Percentiles rank a stretch among this genome's conserved stretches.
Conservation (phyloP, 768 basidiomycete species). For the Lactarius akahatsu region DNA sequence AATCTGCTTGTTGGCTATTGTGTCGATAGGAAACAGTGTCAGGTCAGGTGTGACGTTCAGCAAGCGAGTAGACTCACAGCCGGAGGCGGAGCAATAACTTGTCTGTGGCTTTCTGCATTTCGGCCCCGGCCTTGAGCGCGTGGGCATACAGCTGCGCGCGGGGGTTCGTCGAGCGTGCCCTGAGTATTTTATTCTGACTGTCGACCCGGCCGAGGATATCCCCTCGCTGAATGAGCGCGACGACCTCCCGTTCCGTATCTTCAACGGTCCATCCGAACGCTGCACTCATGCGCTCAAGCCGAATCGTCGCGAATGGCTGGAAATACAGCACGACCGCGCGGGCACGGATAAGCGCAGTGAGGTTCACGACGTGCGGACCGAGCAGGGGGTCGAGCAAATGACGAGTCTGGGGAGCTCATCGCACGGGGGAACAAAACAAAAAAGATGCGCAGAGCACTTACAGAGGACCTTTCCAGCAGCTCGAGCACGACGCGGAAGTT, state of each 20-base stretch:
- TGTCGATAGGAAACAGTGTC: not conserved
- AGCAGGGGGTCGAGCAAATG: slow-evolving; percentile 81
- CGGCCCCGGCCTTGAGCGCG: slow-evolving; percentile 69
- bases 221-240: slow-evolving; percentile 72
- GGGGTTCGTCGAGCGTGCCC: slow-evolving; percentile 76
- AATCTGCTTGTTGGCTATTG: slow-evolving; percentile 74
- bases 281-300: slow-evolving; percentile 75
- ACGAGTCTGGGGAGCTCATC: slow-evolving; percentile 51
- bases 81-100: slow-evolving; percentile 82
- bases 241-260: slow-evolving; percentile 71
- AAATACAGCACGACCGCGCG: slow-evolving; percentile 86
- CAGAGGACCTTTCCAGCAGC: slow-evolving; percentile 70
- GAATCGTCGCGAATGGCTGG: slow-evolving; percentile 83
- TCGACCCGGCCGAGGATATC: slow-evolving; percentile 83
- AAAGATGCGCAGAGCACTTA: slow-evolving; percentile 34
- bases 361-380: slow-evolving; percentile 57
- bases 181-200: slow-evolving; percentile 87
- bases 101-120: slow-evolving; percentile 70
- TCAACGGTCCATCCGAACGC: slow-evolving; percentile 83
- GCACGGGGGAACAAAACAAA: not conserved
- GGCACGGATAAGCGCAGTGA: slow-evolving; percentile 70
- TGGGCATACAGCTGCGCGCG: slow-evolving; percentile 73
- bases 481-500: slow-evolving; percentile 83
- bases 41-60: not conserved
- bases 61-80: slow-evolving; percentile 54